Base-by-base conservation (phyloP, 1,284 basidiomycete genomes). In the Melampsora americana region DNA sequence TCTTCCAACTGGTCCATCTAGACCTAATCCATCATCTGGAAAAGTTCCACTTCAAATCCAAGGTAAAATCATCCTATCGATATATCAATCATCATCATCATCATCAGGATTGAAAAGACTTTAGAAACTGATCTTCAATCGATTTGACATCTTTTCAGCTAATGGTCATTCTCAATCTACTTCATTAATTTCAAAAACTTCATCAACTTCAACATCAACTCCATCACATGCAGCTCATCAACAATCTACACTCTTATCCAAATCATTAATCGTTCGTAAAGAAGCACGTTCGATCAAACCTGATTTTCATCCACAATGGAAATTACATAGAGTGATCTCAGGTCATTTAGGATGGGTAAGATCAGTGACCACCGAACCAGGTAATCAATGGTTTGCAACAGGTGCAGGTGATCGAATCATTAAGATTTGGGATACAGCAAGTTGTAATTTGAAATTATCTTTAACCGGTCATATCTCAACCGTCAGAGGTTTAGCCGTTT, bases 311-410 rank as follows among this genome's bases (percentile, higher is more conserved):
- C 89, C 95, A 6, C 91, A 90, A 80, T 83, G 95, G 95, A 97
- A 97, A 84, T 89, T 99, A 71, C 87, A 90, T 79, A 91, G 95
- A 69, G 96, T 99, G 81, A 98, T 99, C 78, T 97, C 94, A 1
- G 95, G 95, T 0, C 95, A 99, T 83, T 85, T 99, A 79, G 95
- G 96, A 9, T 99, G 96, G 96, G 95, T 99, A n/a, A 88, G 95
- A 75, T 91, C 90, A 80, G 90, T 92, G 20, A 93, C 95, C 1
- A 93, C 99, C 60, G 95, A 99, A 83, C 95, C 95, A 20, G 93
- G 93, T 35, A 99, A 99, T 85, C 87, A 95, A 83, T 99, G 95
- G 95, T 99, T 99, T 79, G 95, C 92, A 0, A 95, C 94, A 0
- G 95, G 95, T 77, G 95, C 95, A 0, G 96, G 96, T 7, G 95